Percentiles rank a stretch among this genome's conserved stretches.
Conservation (phyloP, 2,329 filamentous ascomycete genomes). For the Ramichloridium luteum region DNA sequence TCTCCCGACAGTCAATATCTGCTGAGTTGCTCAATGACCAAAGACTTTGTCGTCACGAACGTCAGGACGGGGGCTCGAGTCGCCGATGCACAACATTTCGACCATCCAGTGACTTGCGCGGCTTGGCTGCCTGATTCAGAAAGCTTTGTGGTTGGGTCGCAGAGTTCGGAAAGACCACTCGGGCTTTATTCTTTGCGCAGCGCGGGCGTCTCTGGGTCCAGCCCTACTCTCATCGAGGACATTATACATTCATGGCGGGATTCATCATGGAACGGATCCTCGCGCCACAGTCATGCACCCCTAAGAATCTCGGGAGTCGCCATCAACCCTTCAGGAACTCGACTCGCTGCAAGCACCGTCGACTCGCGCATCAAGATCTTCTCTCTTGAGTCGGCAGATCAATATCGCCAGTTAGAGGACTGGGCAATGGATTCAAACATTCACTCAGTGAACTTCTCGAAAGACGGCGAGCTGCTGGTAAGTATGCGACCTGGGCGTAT, state of each 20-base stretch:
- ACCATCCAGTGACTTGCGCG: slow-evolving; percentile 77
- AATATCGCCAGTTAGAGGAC: slow-evolving; percentile 58
- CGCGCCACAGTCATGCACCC: slow-evolving; percentile 34
- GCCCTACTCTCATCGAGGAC: slow-evolving; percentile 4
- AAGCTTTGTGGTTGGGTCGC: slow-evolving; percentile 66
- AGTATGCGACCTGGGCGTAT: slow-evolving; percentile 69
- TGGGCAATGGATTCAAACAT: slow-evolving; percentile 56
- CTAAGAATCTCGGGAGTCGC: slow-evolving; percentile 75
- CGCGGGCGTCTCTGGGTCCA: neutral
- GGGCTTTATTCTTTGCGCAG: slow-evolving; percentile 37
- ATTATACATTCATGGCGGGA: slow-evolving; percentile 27
- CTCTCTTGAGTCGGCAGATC: slow-evolving; percentile 51
- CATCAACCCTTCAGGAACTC: slow-evolving; percentile 67
- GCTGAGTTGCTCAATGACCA: slow-evolving; percentile 55
- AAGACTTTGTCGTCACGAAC: slow-evolving; percentile 24
- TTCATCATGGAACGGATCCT: slow-evolving; percentile 30
- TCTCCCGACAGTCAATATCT: slow-evolving; percentile 82
- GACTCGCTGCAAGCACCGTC: slow-evolving; percentile 66
- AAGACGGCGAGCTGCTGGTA: slow-evolving; percentile 68
- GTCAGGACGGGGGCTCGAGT: slow-evolving; percentile 43
- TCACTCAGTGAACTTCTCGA: slow-evolving; percentile 69
- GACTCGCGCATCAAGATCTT: slow-evolving; percentile 65
- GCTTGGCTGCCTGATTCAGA: slow-evolving; percentile 75
- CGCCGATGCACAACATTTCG: slow-evolving; percentile 54
- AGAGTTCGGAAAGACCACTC: slow-evolving; percentile 55